Evolutionary conservation across 2,329 filamentous ascomycete species (phyloP).

Genomic region (Neopestalotiopsis sp.): DNA sequence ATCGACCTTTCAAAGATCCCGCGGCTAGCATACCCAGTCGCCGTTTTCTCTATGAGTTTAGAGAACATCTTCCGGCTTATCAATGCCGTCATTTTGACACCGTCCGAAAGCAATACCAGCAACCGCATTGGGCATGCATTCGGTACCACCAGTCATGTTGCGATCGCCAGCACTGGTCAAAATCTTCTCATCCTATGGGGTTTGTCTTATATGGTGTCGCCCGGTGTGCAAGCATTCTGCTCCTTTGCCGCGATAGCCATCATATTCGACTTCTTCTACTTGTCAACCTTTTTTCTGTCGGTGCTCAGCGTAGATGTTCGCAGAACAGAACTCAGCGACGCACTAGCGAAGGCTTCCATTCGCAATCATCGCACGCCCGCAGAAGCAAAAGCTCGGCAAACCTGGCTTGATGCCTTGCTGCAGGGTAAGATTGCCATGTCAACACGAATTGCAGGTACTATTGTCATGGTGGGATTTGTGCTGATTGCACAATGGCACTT

Average conservation of each 20-base stretch:
- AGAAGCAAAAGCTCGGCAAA: slow-evolving; percentile 40
- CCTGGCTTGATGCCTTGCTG: slow-evolving; percentile 67
- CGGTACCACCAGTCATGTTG: slow-evolving; percentile 73
- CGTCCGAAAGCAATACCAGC: slow-evolving; percentile 70
- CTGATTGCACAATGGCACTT: slow-evolving; percentile 80
- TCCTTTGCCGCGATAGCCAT: slow-evolving; percentile 77
- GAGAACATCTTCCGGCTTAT: slow-evolving; percentile 82
- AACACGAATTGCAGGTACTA: slow-evolving; percentile 75
- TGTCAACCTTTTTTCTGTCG: slow-evolving; percentile 80
- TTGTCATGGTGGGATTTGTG: slow-evolving; percentile 75
- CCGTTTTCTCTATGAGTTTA: slow-evolving; percentile 77
- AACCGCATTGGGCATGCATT: slow-evolving; percentile 75
- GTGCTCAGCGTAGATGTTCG: slow-evolving; percentile 81
- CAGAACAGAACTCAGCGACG: slow-evolving; percentile 76
- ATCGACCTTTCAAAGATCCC: slow-evolving; percentile 79
- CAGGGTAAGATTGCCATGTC: slow-evolving; percentile 70
- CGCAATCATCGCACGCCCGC: slow-evolving; percentile 35
- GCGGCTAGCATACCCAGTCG: slow-evolving; percentile 74
- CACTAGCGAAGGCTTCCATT: slow-evolving; percentile 62
- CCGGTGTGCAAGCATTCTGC: slow-evolving; percentile 77
- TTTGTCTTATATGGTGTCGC: slow-evolving; percentile 70
- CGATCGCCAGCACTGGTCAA: slow-evolving; percentile 69
- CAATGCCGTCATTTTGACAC: slow-evolving; percentile 76
- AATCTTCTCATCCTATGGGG: slow-evolving; percentile 70
- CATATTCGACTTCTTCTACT: slow-evolving; percentile 77